These are phyloP conservation scores for Ceratobasidium sp. DNA, from an alignment of 1,284 basidiomycete species.

Conservation along the genomic window DNA sequence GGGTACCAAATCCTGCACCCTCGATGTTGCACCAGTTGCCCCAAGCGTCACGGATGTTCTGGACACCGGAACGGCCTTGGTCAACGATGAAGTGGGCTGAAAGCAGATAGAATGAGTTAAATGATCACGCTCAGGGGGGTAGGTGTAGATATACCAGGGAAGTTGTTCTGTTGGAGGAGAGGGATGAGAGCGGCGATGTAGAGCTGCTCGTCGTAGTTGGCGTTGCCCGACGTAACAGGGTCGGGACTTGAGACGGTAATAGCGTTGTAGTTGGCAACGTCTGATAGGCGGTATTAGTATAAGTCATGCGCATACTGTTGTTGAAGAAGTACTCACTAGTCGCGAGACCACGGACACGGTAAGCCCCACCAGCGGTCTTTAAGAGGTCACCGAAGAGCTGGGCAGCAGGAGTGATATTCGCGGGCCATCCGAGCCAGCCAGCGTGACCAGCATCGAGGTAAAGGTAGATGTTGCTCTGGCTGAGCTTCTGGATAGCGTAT, in stretches of 20 bases:
- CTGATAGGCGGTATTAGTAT: constrained; percentile 49
- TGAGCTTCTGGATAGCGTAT: constrained; percentile 70
- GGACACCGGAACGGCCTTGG: constrained; percentile 72
- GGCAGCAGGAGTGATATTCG: constrained; percentile 71
- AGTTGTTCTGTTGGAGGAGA: constrained; percentile 62
- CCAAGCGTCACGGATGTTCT: constrained; percentile 71
- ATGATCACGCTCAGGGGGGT: too few relatives aligned
- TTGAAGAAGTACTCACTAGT: constrained; percentile 58
- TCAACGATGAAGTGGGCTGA: constrained; percentile 69
- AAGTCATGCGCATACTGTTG: background rate
- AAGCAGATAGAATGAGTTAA: background rate
- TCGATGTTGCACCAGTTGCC: constrained; percentile 73
- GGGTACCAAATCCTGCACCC: constrained; percentile 72
- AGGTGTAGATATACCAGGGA: constrained; percentile 60
- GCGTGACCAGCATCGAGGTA: constrained; percentile 69
- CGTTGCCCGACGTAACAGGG: constrained; percentile 70
- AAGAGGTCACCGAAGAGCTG: constrained; percentile 67
- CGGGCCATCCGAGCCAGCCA: constrained; percentile 77
- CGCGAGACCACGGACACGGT: constrained; percentile 70
- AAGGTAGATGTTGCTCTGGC: constrained; percentile 58
- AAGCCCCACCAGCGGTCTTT: constrained; percentile 64
- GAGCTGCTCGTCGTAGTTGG: constrained; percentile 72
- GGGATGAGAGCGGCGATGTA: constrained; percentile 72
- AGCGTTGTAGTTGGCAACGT: constrained; percentile 76
- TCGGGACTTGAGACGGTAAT: constrained; percentile 67